Evolutionary conservation across 352 stramenopile species (phyloP).

Genomic region (Globisporangium cederbergense): DNA sequence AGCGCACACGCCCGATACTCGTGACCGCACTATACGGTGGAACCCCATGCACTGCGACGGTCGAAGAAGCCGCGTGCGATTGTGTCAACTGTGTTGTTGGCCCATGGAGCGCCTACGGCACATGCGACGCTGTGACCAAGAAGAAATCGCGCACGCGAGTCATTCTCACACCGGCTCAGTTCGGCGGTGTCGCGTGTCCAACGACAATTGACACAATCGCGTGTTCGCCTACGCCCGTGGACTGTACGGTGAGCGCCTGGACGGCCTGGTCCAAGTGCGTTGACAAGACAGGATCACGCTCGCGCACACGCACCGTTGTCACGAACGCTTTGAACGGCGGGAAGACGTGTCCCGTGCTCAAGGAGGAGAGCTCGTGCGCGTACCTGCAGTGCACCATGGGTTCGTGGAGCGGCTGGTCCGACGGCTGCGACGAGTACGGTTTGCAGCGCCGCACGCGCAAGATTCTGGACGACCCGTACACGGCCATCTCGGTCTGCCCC

Average conservation of each 20-base stretch:
- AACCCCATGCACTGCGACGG: constrained; percentile 25
- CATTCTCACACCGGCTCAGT: constrained; percentile 28
- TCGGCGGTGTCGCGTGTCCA: constrained; percentile 33
- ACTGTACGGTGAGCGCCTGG: constrained; percentile 30
- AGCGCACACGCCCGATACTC: constrained; percentile 27
- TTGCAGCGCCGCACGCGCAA: constrained; percentile 29
- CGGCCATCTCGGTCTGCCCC: constrained; percentile 22
- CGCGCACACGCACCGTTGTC: constrained; percentile 25
- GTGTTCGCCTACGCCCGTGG: constrained; percentile 17
- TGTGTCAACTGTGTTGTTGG: constrained; percentile 50
- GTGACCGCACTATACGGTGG: constrained; percentile 34
- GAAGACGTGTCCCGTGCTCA: constrained; percentile 18
- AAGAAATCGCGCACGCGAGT: constrained; percentile 28
- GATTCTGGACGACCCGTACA: constrained; percentile 33
- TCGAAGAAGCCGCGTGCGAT: constrained; percentile 33
- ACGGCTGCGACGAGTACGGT: constrained; percentile 29
- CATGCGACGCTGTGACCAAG: constrained; percentile 27
- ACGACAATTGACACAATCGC: constrained; percentile 11
- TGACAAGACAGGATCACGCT: constrained; percentile 15
- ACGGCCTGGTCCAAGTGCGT: constrained; percentile 25
- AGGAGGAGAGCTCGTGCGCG: constrained; percentile 22
- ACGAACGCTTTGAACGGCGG: constrained; percentile 28
- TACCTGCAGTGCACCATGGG: constrained; percentile 27
- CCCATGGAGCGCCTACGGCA: constrained; percentile 25
- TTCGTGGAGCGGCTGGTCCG: constrained; percentile 24